Evolutionary conservation across 176 grass and related monocot genomes (phyloP), one percentile per base, ranked within the genome.

Genomic region (Eragrostis nindensis): DNA sequence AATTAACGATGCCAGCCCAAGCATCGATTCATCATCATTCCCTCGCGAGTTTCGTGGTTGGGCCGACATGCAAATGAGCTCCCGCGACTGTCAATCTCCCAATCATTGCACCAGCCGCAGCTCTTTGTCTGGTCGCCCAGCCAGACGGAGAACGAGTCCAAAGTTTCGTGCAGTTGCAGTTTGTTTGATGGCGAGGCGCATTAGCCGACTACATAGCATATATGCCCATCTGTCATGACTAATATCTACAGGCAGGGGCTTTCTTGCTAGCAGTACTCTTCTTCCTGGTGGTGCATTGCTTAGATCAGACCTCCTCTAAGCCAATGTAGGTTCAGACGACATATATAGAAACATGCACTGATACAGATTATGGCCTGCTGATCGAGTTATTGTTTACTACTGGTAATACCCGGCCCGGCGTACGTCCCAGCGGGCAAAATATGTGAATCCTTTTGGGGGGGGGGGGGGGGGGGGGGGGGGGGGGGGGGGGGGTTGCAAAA

Each of bases 111-210:
- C 10, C 21, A 57, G 7, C 2, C 10, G 12, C 4, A 36, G 53
- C 22, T 24, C 15, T 27, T 30, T 27, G n/a, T 30, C 7, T 18
- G 32, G 4, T 36, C 32, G 32, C 32, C 32, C 32, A 36, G 32
- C 12, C 18, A 52, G 76, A 66, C 2, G 44, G 0, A 10, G 73
- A 84, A 77, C 0, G 66, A 17, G 84, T 80, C 68, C 75, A 86
- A 73, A 73, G 59, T 73, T 55, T 73, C 5, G 67, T 72, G 68
- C 67, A 15, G 18, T 55, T 24, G 70, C 70, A 11, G 27, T 53
- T 57, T 17, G 18, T 11, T 40, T 75, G 78, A 54, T 42, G 78
- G 84, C 60, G 39, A 78, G 77, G 40, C 66, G 80, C 86, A 87
- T 78, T 87, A 78, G 86, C 86, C 74, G 80, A 87, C 85, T 36